These are phyloP conservation scores for Fomitopsis palustris DNA, from an alignment of 1,284 basidiomycete genomes.

Conservation along the genomic window DNA sequence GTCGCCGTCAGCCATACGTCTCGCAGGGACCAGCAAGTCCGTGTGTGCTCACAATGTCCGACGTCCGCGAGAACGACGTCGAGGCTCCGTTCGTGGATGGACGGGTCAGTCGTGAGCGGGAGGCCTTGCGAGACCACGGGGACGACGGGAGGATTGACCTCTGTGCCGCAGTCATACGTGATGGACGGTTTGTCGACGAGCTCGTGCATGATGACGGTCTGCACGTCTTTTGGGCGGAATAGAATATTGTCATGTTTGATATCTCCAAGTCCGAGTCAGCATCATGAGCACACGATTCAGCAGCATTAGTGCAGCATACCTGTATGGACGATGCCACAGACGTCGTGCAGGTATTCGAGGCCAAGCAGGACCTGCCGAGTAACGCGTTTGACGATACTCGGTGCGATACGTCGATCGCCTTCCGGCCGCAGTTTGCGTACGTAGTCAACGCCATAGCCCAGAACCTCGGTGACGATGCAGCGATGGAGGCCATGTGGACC, in stretches of 20 bases:
- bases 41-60: not conserved
- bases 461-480: constrained; percentile 47
- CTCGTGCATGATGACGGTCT: constrained; percentile 9
- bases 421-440: constrained; percentile 27
- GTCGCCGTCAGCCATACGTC: not conserved
- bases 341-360: constrained; percentile 45
- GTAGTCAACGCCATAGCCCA: constrained; percentile 36
- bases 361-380: constrained; percentile 43
- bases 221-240: constrained; percentile 20
- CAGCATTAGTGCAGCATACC: constrained; percentile 8
- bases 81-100: constrained; percentile 5
- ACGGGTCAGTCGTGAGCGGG: constrained; percentile 3
- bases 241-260: constrained; percentile 48
- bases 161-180: constrained; percentile 9
- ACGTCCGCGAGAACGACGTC: constrained; percentile 5
- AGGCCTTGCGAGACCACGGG: constrained; percentile 10
- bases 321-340: constrained; percentile 37
- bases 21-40: not conserved
- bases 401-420: constrained; percentile 31
- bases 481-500: constrained; percentile 34
- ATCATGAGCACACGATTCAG: not conserved
- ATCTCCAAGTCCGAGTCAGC: constrained; percentile 23
- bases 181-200: constrained; percentile 11
- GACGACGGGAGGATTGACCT: constrained; percentile 5
- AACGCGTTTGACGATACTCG: constrained; percentile 42